A percentile compares a stretch with the other conserved stretches of the same genome.
Evolutionary conservation across 805 yeast species (phyloP).

Genomic region (Candida pini): DNA sequence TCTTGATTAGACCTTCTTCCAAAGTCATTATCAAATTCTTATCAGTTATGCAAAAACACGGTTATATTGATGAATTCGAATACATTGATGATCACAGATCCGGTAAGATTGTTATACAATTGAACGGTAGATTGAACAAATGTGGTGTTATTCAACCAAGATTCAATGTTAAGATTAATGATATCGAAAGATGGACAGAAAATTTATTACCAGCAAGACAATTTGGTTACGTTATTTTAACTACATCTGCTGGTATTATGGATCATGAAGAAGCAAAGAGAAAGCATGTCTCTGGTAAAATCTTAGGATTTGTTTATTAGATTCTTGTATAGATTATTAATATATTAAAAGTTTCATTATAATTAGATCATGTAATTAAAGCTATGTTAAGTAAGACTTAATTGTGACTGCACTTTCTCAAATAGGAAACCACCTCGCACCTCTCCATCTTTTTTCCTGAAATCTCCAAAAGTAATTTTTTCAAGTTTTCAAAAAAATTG

Average conservation of each 20-base stretch:
- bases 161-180: constrained; percentile 93
- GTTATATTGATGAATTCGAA: constrained; percentile 97
- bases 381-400: not conserved
- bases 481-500: too few relatives aligned
- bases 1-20: constrained; percentile 95
- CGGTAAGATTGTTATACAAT: constrained; percentile 93
- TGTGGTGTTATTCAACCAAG: constrained; percentile 99
- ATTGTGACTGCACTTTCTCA: constrained; percentile 3
- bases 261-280: constrained; percentile 99
- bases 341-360: not conserved
- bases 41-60: constrained; percentile 96
- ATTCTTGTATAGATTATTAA: not conserved
- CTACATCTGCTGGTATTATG: constrained; percentile 99
- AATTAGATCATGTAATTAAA: too few relatives aligned
- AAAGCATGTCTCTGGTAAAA: constrained; percentile 99
- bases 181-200: constrained; percentile 97
- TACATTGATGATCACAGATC: constrained; percentile 99
- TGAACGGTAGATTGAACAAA: constrained; percentile 97
- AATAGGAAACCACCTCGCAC: not conserved
- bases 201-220: constrained; percentile 99
- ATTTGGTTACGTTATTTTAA: constrained; percentile 95
- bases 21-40: constrained; percentile 97
- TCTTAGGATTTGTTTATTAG: constrained; percentile 95
- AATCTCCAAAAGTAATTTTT: not conserved
- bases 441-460: not conserved